Percentiles rank a stretch among this genome's conserved stretches.
These are phyloP conservation scores for Gymnopilus dilepis DNA, from an alignment of 768 basidiomycete species.

Conservation along the genomic window DNA sequence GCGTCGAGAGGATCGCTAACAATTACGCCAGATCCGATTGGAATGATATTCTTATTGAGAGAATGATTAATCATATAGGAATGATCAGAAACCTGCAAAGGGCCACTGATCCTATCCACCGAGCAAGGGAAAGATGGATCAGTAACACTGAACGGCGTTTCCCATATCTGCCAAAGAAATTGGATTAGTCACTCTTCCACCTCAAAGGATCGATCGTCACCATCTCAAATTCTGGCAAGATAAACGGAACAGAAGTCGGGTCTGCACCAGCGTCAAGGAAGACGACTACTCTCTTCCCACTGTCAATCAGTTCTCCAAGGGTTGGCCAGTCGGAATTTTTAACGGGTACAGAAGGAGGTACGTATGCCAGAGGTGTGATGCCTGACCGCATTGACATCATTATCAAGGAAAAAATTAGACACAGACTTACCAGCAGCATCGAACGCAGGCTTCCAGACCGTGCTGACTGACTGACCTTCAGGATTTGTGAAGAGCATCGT, in stretches of 20 bases:
- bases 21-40: conserved; percentile 41
- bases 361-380: conserved; percentile 51
- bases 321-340: conserved; percentile 64
- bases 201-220: conserved; percentile 29
- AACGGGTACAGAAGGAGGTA: conserved; percentile 52
- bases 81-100: conserved; percentile 53
- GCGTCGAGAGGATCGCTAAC: conserved; percentile 44
- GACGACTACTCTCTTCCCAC: conserved; percentile 61
- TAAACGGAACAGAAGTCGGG: conserved; percentile 47
- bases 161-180: conserved; percentile 53
- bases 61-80: conserved; percentile 67
- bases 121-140: conserved; percentile 57
- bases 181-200: background rate
- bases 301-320: conserved; percentile 63
- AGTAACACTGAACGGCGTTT: conserved; percentile 58
- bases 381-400: conserved; percentile 30
- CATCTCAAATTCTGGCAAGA: conserved; percentile 64
- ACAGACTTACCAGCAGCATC: conserved; percentile 46
- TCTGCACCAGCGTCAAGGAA: conserved; percentile 62
- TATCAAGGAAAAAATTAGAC: background rate
- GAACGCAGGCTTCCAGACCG: conserved; percentile 59
- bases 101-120: conserved; percentile 55
- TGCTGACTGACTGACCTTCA: conserved; percentile 53
- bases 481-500: conserved; percentile 73
- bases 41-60: conserved; percentile 50